Percentiles rank a stretch among this genome's conserved stretches.
Conservation (phyloP, 2,329 filamentous ascomycete species). For the Trichoderma atrobrunneum region DNA sequence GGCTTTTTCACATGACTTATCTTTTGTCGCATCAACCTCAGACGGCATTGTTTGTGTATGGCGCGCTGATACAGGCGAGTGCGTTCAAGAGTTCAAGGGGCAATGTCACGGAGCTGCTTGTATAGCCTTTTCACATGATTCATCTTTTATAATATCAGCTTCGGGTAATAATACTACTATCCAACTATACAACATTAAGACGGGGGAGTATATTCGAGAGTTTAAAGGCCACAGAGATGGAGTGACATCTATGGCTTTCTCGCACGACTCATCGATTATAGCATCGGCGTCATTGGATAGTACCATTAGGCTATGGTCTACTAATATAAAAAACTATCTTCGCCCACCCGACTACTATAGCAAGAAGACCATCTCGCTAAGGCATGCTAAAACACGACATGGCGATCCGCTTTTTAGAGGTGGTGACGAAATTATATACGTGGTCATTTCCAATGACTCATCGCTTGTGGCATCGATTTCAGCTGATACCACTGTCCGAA, state of each 20-base stretch:
- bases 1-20: neutral
- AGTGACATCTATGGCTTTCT: neutral
- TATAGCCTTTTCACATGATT: neutral
- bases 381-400: neutral
- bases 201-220: neutral
- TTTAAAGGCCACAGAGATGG: neutral
- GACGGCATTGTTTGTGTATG: neutral
- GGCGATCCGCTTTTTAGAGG: no score
- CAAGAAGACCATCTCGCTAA: neutral
- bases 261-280: neutral
- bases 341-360: no score
- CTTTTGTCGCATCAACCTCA: neutral
- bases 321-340: rapidly evolving
- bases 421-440: no score
- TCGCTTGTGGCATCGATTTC: neutral
- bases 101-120: rapidly evolving
- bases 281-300: neutral
- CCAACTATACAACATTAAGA: neutral
- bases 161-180: no score
- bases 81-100: neutral
- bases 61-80: neutral
- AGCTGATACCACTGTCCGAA: neutral
- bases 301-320: neutral
- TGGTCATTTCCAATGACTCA: neutral
- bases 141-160: neutral